These are phyloP conservation scores for Pythium pyrilobum DNA, from an alignment of 352 stramenopile species.

Conservation along the genomic window DNA sequence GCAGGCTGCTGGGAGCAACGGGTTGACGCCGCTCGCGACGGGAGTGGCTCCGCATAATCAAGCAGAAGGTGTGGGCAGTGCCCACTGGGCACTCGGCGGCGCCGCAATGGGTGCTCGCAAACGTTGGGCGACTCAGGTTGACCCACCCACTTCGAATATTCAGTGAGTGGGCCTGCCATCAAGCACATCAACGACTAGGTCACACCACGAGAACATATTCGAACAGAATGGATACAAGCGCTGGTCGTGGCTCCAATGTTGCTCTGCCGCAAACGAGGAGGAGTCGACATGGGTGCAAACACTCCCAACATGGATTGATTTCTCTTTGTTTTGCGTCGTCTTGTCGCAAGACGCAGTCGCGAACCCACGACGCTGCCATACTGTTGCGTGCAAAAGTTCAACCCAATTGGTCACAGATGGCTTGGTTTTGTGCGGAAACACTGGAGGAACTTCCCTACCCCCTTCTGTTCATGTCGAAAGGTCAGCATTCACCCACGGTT, in stretches of 20 bases:
- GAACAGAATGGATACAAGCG: conserved; percentile 14
- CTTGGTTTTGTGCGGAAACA: conserved; percentile 8
- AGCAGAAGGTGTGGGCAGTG: too few relatives aligned
- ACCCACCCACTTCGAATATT: background rate
- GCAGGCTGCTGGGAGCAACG: too few relatives aligned
- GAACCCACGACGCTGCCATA: conserved; percentile 16
- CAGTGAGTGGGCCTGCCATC: too few relatives aligned
- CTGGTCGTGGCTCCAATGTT: background rate
- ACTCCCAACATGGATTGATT: conserved; percentile 1
- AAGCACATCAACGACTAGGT: background rate
- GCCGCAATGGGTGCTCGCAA: too few relatives aligned
- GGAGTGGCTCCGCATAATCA: too few relatives aligned
- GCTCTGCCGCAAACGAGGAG: background rate
- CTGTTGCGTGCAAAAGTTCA: conserved; percentile 14
- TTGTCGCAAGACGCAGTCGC: conserved; percentile 17
- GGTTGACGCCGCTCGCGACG: too few relatives aligned
- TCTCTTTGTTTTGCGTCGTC: conserved; percentile 3
- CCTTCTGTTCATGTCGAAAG: conserved; percentile 11
- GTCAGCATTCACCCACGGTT: conserved; percentile 20
- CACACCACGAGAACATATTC: conserved; percentile 1
- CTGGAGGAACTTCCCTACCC: conserved; percentile 12
- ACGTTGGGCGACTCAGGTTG: background rate
- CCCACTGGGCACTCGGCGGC: too few relatives aligned
- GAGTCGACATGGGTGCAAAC: conserved; percentile 21
- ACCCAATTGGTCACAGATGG: conserved; percentile 23